These are phyloP conservation scores for Fomitopsis schrenkii DNA, from an alignment of 1,284 basidiomycete genomes.

Conservation along the genomic window DNA sequence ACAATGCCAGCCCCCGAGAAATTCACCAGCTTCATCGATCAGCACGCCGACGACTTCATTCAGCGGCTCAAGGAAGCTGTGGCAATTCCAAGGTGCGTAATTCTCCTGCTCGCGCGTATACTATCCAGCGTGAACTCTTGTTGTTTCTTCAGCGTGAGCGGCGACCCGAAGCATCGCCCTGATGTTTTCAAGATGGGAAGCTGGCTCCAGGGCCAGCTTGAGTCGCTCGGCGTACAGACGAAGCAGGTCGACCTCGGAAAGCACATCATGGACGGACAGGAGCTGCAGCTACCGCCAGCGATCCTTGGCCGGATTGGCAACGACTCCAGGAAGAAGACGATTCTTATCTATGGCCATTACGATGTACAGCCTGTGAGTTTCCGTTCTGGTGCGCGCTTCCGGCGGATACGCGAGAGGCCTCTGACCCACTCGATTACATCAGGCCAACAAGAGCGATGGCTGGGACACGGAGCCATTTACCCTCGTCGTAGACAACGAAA, in stretches of 20 bases:
- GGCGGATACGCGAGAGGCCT: neutral
- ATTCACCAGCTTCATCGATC: constrained; percentile 64
- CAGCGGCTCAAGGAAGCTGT: constrained; percentile 80
- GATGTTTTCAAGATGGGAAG: constrained; percentile 83
- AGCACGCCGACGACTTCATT: constrained; percentile 73
- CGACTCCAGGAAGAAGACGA: constrained; percentile 86
- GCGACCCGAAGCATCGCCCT: constrained; percentile 61
- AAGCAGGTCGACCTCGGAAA: constrained; percentile 74
- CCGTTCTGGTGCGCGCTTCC: neutral
- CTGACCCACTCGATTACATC: neutral
- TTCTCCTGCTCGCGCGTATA: neutral
- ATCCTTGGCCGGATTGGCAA: constrained; percentile 84
- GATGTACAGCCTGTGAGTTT: constrained; percentile 75
- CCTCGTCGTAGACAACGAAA: constrained; percentile 65
- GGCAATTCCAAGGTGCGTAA: constrained; percentile 74
- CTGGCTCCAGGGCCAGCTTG: constrained; percentile 75
- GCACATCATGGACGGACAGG: constrained; percentile 78
- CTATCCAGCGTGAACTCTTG: neutral
- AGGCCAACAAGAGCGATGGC: constrained; percentile 78
- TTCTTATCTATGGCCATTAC: constrained; percentile 90
- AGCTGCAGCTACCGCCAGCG: constrained; percentile 82
- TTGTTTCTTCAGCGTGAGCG: constrained; percentile 49
- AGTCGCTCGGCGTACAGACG: constrained; percentile 72
- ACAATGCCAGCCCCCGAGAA: constrained; percentile 38
- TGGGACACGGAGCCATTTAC: constrained; percentile 93